These are phyloP conservation scores for Aphanomyces astaci DNA, from an alignment of 352 stramenopile species.

Conservation along the genomic window DNA sequence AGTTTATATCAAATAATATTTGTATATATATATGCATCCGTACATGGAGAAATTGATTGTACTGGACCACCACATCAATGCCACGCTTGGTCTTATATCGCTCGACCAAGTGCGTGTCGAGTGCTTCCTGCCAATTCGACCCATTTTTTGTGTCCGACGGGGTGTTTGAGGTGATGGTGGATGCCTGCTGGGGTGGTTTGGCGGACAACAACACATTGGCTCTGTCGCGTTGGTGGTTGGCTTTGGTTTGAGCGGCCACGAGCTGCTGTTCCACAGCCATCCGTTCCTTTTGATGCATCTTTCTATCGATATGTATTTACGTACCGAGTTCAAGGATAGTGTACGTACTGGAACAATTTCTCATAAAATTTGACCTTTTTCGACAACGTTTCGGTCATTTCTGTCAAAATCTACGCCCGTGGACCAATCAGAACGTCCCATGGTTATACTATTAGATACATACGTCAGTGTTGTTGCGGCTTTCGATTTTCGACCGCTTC, in stretches of 20 bases:
- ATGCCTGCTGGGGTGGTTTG: neutral
- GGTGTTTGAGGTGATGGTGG: neutral
- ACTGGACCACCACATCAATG: neutral
- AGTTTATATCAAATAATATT: neutral
- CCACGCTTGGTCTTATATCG: neutral
- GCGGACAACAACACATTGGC: neutral
- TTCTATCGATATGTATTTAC: neutral
- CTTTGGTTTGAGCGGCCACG: neutral
- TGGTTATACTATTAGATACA: neutral
- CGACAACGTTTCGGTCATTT: slow-evolving; percentile 50
- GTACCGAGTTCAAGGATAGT: neutral
- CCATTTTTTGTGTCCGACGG: neutral
- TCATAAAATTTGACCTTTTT: slow-evolving; percentile 64
- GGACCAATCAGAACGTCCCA: no score
- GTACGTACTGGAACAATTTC: slow-evolving; percentile 34
- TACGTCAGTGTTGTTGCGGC: slow-evolving; percentile 22
- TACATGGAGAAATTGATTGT: slow-evolving; percentile 11
- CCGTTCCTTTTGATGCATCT: slow-evolving; percentile 2
- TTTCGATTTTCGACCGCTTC: slow-evolving; percentile 31
- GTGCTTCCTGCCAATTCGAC: neutral
- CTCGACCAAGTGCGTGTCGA: neutral
- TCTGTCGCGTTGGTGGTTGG: neutral
- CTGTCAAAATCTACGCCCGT: slow-evolving; percentile 49
- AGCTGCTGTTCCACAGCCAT: slow-evolving; percentile 4
- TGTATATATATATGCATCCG: neutral